Evolutionary conservation across 2,329 filamentous ascomycete species (phyloP).

Genomic region (Decorospora gaudefroyi): DNA sequence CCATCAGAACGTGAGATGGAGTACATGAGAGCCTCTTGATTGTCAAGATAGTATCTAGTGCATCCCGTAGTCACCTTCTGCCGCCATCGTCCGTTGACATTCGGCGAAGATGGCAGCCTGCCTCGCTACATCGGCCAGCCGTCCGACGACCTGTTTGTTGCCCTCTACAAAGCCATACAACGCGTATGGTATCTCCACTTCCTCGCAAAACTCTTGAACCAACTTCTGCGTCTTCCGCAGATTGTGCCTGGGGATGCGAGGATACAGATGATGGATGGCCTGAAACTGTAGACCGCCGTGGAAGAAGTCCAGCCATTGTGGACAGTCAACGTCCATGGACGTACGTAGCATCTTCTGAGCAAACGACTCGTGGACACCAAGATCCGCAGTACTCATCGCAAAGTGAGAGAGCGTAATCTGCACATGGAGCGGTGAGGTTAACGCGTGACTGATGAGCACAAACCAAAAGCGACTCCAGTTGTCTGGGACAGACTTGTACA

Average conservation of each 20-base stretch:
- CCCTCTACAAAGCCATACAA: constrained; percentile 66
- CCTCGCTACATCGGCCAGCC: constrained; percentile 62
- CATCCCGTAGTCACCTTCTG: constrained; percentile 39
- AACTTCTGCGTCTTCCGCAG: constrained; percentile 63
- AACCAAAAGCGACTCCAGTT: constrained; percentile 63
- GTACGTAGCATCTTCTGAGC: constrained; percentile 71
- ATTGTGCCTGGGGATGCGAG: constrained; percentile 70
- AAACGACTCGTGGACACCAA: constrained; percentile 68
- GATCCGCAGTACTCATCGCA: constrained; percentile 69
- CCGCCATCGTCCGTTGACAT: constrained; percentile 54
- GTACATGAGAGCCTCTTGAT: not conserved
- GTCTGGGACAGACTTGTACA: constrained; percentile 64
- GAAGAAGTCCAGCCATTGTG: constrained; percentile 71
- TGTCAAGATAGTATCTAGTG: constrained; percentile 20
- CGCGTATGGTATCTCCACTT: constrained; percentile 66
- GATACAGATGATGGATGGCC: constrained; percentile 71
- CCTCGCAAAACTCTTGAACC: constrained; percentile 66
- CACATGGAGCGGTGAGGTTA: constrained; percentile 70
- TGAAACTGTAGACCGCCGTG: constrained; percentile 76
- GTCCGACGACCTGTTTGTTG: constrained; percentile 61
- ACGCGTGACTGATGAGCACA: constrained; percentile 65
- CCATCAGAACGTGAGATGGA: too few species aligned
- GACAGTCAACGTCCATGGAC: constrained; percentile 75
- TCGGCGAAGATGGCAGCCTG: constrained; percentile 64
- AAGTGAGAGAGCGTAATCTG: constrained; percentile 75